A percentile compares a stretch with the other conserved stretches of the same genome.
Conservation (phyloP, 2,329 filamentous ascomycete genomes). For the Aspergillus clavatus region DNA sequence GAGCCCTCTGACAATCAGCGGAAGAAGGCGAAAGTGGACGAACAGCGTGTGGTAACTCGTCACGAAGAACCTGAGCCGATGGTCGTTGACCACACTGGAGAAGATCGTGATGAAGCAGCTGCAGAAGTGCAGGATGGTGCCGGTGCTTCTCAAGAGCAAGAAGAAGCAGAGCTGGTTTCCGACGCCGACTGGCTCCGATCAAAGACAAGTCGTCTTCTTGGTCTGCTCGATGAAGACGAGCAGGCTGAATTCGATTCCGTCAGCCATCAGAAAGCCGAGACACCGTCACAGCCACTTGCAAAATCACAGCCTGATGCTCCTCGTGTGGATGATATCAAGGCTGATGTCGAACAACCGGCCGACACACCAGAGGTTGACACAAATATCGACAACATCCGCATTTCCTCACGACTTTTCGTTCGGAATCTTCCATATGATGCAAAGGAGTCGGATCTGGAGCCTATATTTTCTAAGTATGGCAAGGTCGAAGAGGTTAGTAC, state of each 20-base stretch:
- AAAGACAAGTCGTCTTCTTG: conserved; percentile 78
- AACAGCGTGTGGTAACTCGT: neutral
- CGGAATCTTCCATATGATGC: conserved; percentile 81
- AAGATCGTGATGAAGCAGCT: conserved; percentile 15
- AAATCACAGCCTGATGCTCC: conserved; percentile 10
- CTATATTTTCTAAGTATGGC: conserved; percentile 67
- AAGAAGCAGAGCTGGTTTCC: conserved; percentile 44
- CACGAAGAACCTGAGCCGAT: conserved; percentile 19
- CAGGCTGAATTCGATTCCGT: conserved; percentile 39
- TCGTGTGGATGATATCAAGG: conserved; percentile 10
- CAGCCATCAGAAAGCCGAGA: conserved; percentile 12
- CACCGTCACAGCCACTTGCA: conserved; percentile 10
- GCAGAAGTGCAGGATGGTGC: conserved; percentile 16
- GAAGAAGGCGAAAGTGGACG: conserved; percentile 33
- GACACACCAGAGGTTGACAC: conserved; percentile 29
- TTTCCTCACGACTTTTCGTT: conserved; percentile 76
- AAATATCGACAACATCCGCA: conserved; percentile 59
- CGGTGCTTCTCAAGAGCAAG: conserved; percentile 22
- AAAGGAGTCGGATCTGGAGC: conserved; percentile 69
- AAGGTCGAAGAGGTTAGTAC: conserved; percentile 78
- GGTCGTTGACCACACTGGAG: conserved; percentile 20
- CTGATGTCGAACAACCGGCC: conserved; percentile 7
- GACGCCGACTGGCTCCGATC: conserved; percentile 91
- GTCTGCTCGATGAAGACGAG: conserved; percentile 68
- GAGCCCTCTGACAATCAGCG: conserved; percentile 41